These are phyloP conservation scores for Drosera capensis DNA, from an alignment of 148 eudicot genomes.

Conservation along the genomic window DNA sequence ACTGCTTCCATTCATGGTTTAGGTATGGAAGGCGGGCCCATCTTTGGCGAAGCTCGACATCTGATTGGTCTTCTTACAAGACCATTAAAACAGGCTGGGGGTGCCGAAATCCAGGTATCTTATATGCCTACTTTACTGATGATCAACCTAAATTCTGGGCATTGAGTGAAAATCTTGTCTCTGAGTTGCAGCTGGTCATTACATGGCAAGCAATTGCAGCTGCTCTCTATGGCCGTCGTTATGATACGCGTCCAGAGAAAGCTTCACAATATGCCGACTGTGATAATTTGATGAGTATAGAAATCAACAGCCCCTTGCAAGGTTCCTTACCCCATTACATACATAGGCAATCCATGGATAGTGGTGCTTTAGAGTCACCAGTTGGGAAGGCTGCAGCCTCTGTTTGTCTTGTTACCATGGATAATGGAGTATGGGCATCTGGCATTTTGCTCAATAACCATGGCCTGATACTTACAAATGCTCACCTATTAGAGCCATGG, in stretches of 20 bases:
- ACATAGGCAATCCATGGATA: conserved; percentile 10
- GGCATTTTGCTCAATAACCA: conserved; percentile 69
- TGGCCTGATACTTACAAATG: conserved; percentile 90
- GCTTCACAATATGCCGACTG: conserved; percentile 9
- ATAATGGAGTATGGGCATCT: conserved; percentile 86
- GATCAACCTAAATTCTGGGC: background rate
- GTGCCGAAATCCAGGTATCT: conserved; percentile 87
- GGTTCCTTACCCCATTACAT: conserved; percentile 9
- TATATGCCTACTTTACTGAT: background rate
- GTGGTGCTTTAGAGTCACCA: conserved; percentile 16
- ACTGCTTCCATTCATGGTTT: conserved; percentile 8
- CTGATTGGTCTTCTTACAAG: conserved; percentile 61
- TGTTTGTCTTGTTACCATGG: conserved; percentile 67
- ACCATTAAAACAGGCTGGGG: conserved; percentile 75
- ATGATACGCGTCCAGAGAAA: conserved; percentile 15
- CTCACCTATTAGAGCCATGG: conserved; percentile 98
- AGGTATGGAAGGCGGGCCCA: conserved; percentile 97
- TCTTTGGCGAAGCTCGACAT: conserved; percentile 50
- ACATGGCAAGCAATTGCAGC: conserved; percentile 85
- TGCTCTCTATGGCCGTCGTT: conserved; percentile 42
- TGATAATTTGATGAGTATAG: conserved; percentile 13
- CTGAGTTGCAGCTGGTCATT: conserved; percentile 58
- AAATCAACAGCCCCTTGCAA: conserved; percentile 7
- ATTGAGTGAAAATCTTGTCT: conserved; percentile 4
- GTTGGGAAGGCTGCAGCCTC: conserved; percentile 54